A percentile compares a stretch with the other conserved stretches of the same genome.
phyloP scores from a whole-genome alignment of 169 alveolate species.

The Plasmodium reichenowi region DNA sequence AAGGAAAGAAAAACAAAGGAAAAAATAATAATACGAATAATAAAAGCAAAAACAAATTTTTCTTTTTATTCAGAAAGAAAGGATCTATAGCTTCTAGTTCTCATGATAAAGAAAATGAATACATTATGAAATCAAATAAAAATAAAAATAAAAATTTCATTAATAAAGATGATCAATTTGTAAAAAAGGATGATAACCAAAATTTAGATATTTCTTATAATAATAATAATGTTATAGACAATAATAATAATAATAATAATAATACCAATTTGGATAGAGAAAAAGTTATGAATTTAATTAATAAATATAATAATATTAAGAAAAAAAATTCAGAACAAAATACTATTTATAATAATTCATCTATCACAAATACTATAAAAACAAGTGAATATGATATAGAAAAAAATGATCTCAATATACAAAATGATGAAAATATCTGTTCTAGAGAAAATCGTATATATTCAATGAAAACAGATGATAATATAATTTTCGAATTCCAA shows the following conservation, averaged over 20 bases:
- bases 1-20: conserved; percentile 34
- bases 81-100: not conserved
- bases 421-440: not conserved
- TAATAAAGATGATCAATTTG: not conserved
- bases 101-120: not conserved
- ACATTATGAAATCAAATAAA: not conserved
- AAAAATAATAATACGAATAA: not conserved
- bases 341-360: not conserved
- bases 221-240: not conserved
- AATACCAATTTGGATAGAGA: not conserved
- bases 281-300: not conserved
- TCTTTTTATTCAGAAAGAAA: conserved; percentile 16
- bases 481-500: conserved; percentile 7
- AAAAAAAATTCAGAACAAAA: conserved; percentile 2
- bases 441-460: not conserved
- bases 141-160: not conserved
- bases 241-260: not conserved
- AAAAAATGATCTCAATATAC: not conserved
- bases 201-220: not conserved
- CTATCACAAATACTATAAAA: not conserved
- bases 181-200: not conserved
- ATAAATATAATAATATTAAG: not conserved
- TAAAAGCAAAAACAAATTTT: conserved; percentile 18
- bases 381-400: not conserved
- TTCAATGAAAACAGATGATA: conserved; percentile 15